Base-by-base conservation (phyloP, 2,329 filamentous ascomycete species). In the Xylaria sp. region DNA sequence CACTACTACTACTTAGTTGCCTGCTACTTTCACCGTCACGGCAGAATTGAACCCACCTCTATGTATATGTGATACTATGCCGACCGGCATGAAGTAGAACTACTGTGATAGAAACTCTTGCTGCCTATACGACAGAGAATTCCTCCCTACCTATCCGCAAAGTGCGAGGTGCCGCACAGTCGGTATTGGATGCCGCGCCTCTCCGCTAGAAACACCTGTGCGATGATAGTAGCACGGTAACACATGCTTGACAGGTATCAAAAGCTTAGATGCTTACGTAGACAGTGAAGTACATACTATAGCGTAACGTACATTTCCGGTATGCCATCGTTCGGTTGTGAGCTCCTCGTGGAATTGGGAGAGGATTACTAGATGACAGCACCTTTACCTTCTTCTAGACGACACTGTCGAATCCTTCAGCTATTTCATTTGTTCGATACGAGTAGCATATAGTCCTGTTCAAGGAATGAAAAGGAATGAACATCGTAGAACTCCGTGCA, bases 1-100 rank as follows among this genome's bases (percentile, higher is more conserved):
- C 60, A 28, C 48, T 33, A 25, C n/a, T 28, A 9, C 56, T 46
- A 39, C 20, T 41, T 15, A 41, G 10, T 41, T 23, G 31, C 18
- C 18, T 48, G 41, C 41, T 58, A 59, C 15, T 46, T 46, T 25
- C 23, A 65, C 60, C 61, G 62, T 61, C 41, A 65, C 43, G 62
- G 57, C 62, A 57, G 66, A 68, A 61, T 61, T 46, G 43, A 43
- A 8, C 43, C 18, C 10, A 36, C 43, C n/a, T 60, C 52, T 18
- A 36, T 39, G 4, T 25, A 20, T 39, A 5, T 18, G 2, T 8
- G n/a, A 13, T 56, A 18, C 20, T 13, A 31, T n/a, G 52, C 31
- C 15, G 31, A 49, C 18, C 6, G 28, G 9, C 3, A 23, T 54
- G 28, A 3, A 33, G 2, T 18, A 20, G 3, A 20, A 41, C 15